Evolutionary conservation across 2,329 filamentous ascomycete species (phyloP).

Genomic region (Acrocalymma vagum): DNA sequence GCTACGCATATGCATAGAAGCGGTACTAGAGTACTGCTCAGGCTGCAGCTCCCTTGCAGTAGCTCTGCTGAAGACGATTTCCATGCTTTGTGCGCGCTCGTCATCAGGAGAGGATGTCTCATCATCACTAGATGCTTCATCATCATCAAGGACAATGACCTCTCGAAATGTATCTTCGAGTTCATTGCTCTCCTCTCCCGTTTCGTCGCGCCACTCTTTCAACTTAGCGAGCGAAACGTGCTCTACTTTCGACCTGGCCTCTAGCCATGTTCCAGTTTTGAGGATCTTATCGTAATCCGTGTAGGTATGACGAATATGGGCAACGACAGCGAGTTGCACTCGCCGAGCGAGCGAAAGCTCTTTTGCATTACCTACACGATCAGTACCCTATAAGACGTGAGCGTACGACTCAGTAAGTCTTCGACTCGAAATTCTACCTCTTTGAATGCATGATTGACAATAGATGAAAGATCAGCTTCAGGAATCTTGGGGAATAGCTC

Average conservation of each 20-base stretch:
- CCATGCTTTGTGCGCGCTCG: slow-evolving; percentile 40
- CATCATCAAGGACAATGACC: slow-evolving; percentile 70
- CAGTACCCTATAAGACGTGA: slow-evolving; percentile 55
- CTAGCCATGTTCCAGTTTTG: slow-evolving; percentile 60
- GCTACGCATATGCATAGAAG: slow-evolving; percentile 18
- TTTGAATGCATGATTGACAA: slow-evolving; percentile 68
- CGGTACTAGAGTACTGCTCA: slow-evolving; percentile 24
- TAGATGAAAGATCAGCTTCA: slow-evolving; percentile 63
- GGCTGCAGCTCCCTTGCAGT: slow-evolving; percentile 41
- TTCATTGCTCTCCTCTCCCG: slow-evolving; percentile 58
- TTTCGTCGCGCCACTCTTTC: slow-evolving; percentile 70
- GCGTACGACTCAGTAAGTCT: slow-evolving; percentile 1
- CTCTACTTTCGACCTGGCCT: slow-evolving; percentile 64
- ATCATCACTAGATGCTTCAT: slow-evolving; percentile 55
- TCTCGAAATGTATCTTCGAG: slow-evolving; percentile 70
- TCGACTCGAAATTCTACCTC: slow-evolving; percentile 52
- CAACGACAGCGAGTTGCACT: slow-evolving; percentile 68
- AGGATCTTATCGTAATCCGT: slow-evolving; percentile 70
- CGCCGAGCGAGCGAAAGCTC: slow-evolving; percentile 64
- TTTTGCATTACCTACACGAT: slow-evolving; percentile 65
- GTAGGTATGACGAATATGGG: slow-evolving; percentile 69
- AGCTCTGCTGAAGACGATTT: slow-evolving; percentile 42
- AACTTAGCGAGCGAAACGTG: slow-evolving; percentile 64
- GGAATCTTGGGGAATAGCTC: slow-evolving; percentile 72
- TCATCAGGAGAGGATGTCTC: slow-evolving; percentile 33